A percentile compares a stretch with the other conserved stretches of the same genome.
These are phyloP conservation scores for Barnettozyma siamensis DNA, from an alignment of 805 yeast species.

Conservation along the genomic window DNA sequence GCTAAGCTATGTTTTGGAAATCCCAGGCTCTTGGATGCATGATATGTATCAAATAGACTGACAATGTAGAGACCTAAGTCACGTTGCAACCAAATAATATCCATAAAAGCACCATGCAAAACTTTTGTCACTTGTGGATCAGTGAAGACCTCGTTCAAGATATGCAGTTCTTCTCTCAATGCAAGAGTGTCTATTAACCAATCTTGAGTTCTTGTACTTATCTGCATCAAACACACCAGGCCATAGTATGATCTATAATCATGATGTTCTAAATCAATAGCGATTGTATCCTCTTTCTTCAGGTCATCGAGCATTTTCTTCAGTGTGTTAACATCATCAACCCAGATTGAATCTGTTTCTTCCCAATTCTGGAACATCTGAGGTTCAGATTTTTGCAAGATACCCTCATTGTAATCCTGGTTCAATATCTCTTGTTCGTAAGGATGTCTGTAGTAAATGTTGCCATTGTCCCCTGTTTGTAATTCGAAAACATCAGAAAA, in stretches of 20 bases:
- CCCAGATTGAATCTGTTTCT: conserved; percentile 60
- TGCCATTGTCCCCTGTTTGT: conserved; percentile 32
- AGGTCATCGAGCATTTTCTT: conserved; percentile 50
- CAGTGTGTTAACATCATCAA: conserved; percentile 52
- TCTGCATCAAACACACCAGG: conserved; percentile 87
- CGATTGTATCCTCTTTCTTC: conserved; percentile 53
- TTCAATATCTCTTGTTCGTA: conserved; percentile 67
- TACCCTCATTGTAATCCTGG: conserved; percentile 60
- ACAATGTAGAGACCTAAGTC: conserved; percentile 91
- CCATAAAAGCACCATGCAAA: conserved; percentile 96
- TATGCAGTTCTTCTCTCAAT: conserved; percentile 63
- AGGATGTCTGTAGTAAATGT: conserved; percentile 74
- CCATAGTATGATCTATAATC: conserved; percentile 89
- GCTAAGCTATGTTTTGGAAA: conserved; percentile 83
- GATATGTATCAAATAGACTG: conserved; percentile 85
- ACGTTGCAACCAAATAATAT: conserved; percentile 93
- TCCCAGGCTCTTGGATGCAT: conserved; percentile 77
- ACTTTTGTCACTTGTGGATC: conserved; percentile 80
- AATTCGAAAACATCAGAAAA: conserved; percentile 45
- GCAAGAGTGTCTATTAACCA: conserved; percentile 83
- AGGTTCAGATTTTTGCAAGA: conserved; percentile 43
- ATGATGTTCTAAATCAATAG: conserved; percentile 95
- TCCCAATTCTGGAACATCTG: conserved; percentile 58
- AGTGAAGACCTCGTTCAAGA: conserved; percentile 69
- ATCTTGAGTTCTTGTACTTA: conserved; percentile 74